Conservation (phyloP, 257 asterid species). For the Ligustrum vulgare region DNA sequence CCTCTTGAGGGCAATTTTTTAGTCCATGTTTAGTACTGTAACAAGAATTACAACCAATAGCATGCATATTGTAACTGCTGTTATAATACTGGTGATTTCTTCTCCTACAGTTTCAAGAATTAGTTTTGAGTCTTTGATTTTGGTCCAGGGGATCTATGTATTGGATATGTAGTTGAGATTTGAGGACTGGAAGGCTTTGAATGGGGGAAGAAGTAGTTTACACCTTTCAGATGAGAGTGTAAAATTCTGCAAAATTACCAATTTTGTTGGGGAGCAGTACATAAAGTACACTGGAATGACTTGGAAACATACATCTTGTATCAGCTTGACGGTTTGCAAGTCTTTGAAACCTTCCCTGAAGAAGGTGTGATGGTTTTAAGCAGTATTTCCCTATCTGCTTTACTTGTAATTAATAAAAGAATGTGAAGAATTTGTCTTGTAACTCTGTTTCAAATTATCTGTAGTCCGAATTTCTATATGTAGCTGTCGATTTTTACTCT, state of each 20-base stretch:
- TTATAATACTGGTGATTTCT: constrained; percentile 78
- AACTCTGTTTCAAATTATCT: constrained; percentile 1
- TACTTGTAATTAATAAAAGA: not conserved
- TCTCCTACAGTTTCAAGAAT: constrained; percentile 78
- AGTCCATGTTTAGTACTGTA: constrained; percentile 51
- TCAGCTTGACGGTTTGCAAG: constrained; percentile 56
- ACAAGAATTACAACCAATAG: constrained; percentile 73
- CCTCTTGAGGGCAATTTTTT: constrained; percentile 29
- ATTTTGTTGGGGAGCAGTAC: constrained; percentile 46
- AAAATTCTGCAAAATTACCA: constrained; percentile 18
- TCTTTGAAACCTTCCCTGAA: constrained; percentile 40
- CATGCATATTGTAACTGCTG: constrained; percentile 95
- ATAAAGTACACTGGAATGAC: constrained; percentile 61
- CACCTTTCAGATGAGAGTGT: not conserved
- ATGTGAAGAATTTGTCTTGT: not conserved
- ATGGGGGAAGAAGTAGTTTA: not conserved
- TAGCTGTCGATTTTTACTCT: constrained; percentile 11
- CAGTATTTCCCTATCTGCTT: constrained; percentile 5
- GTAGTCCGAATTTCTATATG: constrained; percentile 9
- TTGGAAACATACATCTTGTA: constrained; percentile 52
- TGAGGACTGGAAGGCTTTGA: not conserved
- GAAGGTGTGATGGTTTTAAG: not conserved
- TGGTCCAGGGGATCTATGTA: constrained; percentile 45
- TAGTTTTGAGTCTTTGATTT: constrained; percentile 48
- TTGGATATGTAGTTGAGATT: not conserved